Evolutionary conservation across 2,329 filamentous ascomycete species (phyloP).

Genomic region (Chalara sp.): DNA sequence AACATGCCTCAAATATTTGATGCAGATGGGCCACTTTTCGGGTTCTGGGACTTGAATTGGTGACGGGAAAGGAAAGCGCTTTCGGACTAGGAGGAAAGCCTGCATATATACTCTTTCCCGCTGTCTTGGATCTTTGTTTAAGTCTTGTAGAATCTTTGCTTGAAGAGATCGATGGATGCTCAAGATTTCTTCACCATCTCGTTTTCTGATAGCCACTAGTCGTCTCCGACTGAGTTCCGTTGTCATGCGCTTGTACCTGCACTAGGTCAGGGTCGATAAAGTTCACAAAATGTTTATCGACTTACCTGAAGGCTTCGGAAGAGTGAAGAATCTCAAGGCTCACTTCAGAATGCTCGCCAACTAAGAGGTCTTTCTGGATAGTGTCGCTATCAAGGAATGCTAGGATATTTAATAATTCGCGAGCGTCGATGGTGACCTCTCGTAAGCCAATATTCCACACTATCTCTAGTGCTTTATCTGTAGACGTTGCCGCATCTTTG

Average conservation of each 20-base stretch:
- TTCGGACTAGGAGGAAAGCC: conserved; percentile 10
- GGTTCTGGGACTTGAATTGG: conserved; percentile 6
- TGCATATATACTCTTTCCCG: conserved; percentile 9
- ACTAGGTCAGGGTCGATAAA: not conserved
- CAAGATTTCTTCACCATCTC: conserved; percentile 8
- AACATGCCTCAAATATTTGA: conserved; percentile 16
- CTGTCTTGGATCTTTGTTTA: conserved; percentile 10
- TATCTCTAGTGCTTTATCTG: conserved; percentile 6
- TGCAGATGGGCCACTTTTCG: conserved; percentile 14
- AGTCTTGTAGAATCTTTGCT: conserved; percentile 9
- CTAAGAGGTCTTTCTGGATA: conserved; percentile 12
- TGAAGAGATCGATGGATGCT: conserved; percentile 12
- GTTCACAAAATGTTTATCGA: not conserved
- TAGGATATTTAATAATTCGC: conserved; percentile 13
- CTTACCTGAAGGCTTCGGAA: conserved; percentile 2
- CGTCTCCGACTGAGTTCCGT: not conserved
- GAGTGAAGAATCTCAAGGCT: conserved; percentile 7
- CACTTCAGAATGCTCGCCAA: conserved; percentile 6
- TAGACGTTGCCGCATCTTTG: not conserved
- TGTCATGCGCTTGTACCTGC: not conserved
- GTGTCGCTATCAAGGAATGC: conserved; percentile 14
- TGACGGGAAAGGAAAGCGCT: conserved; percentile 11
- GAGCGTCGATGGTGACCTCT: conserved; percentile 11
- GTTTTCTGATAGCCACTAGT: conserved; percentile 8
- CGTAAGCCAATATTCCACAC: conserved; percentile 12